Evolutionary conservation across 2,329 filamentous ascomycete genomes (phyloP).

Genomic region (Didymella lethalis): DNA sequence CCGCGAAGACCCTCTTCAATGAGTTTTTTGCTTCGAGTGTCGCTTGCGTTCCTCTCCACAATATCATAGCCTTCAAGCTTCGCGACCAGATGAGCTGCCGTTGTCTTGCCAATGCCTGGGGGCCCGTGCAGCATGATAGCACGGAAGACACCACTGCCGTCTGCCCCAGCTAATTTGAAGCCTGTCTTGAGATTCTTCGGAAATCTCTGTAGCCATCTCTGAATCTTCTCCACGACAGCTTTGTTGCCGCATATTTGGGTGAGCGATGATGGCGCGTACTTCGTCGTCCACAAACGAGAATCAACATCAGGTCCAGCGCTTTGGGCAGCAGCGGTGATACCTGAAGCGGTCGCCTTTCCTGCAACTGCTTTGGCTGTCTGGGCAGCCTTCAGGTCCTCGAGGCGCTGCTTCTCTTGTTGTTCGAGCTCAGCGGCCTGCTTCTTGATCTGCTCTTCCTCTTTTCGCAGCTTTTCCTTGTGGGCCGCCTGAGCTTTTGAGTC

Average conservation of each 20-base stretch:
- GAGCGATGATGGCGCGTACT: slow-evolving; percentile 87
- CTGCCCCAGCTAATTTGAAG: slow-evolving; percentile 83
- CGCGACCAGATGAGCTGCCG: slow-evolving; percentile 91
- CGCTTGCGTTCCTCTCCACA: slow-evolving; percentile 94
- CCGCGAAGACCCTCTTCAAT: slow-evolving; percentile 89
- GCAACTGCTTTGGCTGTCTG: slow-evolving; percentile 34
- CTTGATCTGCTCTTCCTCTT: slow-evolving; percentile 83
- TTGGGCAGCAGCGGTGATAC: slow-evolving; percentile 33
- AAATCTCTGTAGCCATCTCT: slow-evolving; percentile 86
- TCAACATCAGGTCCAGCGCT: slow-evolving; percentile 39
- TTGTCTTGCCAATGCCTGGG: slow-evolving; percentile 97
- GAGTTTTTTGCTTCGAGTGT: slow-evolving; percentile 93
- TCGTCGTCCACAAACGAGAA: slow-evolving; percentile 80
- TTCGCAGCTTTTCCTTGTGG: slow-evolving; percentile 81
- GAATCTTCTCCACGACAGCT: slow-evolving; percentile 84
- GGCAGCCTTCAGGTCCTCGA: slow-evolving; percentile 57
- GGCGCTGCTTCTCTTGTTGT: slow-evolving; percentile 80
- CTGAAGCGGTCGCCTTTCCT: slow-evolving; percentile 49
- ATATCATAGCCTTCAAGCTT: slow-evolving; percentile 93
- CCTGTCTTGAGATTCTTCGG: slow-evolving; percentile 77
- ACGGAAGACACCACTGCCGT: slow-evolving; percentile 82
- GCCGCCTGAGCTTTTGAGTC: slow-evolving; percentile 87
- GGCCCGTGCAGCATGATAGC: slow-evolving; percentile 96
- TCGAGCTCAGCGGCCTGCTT: slow-evolving; percentile 87
- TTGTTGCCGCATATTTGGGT: slow-evolving; percentile 97